A percentile compares a stretch with the other conserved stretches of the same genome.
Conservation (phyloP, 2,329 filamentous ascomycete species). For the Sclerotinia subarctica region DNA sequence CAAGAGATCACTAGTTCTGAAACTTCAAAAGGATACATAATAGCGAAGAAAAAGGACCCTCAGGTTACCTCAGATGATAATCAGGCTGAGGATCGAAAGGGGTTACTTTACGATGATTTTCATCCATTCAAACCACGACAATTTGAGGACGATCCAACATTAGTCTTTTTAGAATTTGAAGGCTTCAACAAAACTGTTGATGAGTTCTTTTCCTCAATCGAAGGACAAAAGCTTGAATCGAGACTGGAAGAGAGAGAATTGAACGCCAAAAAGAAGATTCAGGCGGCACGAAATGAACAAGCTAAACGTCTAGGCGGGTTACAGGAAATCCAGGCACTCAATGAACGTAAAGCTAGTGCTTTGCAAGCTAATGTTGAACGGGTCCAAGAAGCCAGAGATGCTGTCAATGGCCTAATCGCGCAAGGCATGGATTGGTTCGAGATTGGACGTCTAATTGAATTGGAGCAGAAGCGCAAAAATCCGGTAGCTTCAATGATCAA, state of each 20-base stretch:
- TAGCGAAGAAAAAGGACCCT: constrained; percentile 61
- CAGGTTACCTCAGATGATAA: constrained; percentile 33
- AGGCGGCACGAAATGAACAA: constrained; percentile 81
- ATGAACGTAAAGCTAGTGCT: constrained; percentile 82
- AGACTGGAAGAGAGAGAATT: constrained; percentile 78
- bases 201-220: constrained; percentile 94
- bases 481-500: constrained; percentile 84
- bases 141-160: constrained; percentile 63
- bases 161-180: constrained; percentile 71
- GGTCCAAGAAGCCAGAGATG: constrained; percentile 88
- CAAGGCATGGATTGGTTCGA: constrained; percentile 98
- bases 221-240: constrained; percentile 88
- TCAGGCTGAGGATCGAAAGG: constrained; percentile 40
- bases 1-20: constrained; percentile 64
- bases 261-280: constrained; percentile 76
- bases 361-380: constrained; percentile 88
- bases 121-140: constrained; percentile 87
- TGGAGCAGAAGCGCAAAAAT: constrained; percentile 78
- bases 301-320: constrained; percentile 79
- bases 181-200: constrained; percentile 93
- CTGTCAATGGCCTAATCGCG: constrained; percentile 84
- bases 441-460: constrained; percentile 81
- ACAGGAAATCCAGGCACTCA: constrained; percentile 75
- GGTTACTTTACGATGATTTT: constrained; percentile 84
- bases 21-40: constrained; percentile 77